Evolutionary conservation across 495 filamentous ascomycete species (phyloP).

Genomic region (Hypoxylon trugodes): DNA sequence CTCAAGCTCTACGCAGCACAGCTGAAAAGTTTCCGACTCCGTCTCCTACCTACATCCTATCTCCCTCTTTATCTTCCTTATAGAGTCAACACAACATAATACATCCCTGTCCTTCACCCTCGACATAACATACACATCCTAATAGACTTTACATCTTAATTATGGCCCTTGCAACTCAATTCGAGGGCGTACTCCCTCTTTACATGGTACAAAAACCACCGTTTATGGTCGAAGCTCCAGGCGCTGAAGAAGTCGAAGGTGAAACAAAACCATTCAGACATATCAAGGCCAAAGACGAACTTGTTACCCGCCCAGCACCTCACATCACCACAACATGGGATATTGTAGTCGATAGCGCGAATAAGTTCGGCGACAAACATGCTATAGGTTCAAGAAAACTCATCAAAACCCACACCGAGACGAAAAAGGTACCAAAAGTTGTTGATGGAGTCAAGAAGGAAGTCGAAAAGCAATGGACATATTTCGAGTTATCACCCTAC

Average conservation of each 20-base stretch:
- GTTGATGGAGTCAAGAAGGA: slow-evolving; percentile 67
- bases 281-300: slow-evolving; percentile 59
- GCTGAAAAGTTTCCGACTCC: background rate
- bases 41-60: background rate
- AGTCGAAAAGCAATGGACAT: slow-evolving; percentile 73
- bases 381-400: slow-evolving; percentile 67
- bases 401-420: slow-evolving; percentile 66
- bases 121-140: slow-evolving; percentile 2
- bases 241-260: slow-evolving; percentile 58
- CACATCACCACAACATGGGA: slow-evolving; percentile 67
- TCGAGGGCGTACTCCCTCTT: slow-evolving; percentile 50
- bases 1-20: slow-evolving; percentile 7
- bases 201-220: slow-evolving; percentile 58
- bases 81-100: slow-evolving; percentile 9
- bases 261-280: slow-evolving; percentile 72
- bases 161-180: slow-evolving; percentile 46
- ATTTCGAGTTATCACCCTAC: slow-evolving; percentile 70
- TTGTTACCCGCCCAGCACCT: slow-evolving; percentile 58
- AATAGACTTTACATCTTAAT: slow-evolving; percentile 1
- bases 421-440: slow-evolving; percentile 73
- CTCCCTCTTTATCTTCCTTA: background rate
- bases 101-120: too few species aligned
- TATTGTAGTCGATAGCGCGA: slow-evolving; percentile 61
- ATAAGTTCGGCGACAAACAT: slow-evolving; percentile 62
- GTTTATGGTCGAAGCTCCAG: slow-evolving; percentile 64